phyloP scores from a whole-genome alignment of 2,329 filamentous ascomycete genomes.

The Clarireedia homoeocarpa region DNA sequence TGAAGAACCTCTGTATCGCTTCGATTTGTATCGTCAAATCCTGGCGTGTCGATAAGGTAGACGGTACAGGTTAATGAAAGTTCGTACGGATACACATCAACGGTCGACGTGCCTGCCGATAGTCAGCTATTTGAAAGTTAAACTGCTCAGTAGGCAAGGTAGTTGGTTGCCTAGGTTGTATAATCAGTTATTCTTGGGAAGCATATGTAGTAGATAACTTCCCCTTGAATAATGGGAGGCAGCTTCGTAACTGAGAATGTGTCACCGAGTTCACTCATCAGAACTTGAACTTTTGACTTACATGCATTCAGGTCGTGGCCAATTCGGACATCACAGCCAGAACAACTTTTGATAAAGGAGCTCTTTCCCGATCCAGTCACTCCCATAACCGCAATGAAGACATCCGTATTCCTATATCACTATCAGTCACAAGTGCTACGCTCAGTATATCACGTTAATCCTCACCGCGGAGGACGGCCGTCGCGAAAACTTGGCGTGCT shows the following conservation, averaged over 20 bases:
- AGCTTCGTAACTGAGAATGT: neutral
- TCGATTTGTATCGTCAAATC: neutral
- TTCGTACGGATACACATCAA: neutral
- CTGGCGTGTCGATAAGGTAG: neutral
- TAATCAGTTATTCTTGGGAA: too few relatives aligned
- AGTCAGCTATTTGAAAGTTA: too few relatives aligned
- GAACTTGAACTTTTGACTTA: neutral
- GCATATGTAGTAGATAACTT: neutral
- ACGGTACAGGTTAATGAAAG: neutral
- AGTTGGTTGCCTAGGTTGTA: too few relatives aligned
- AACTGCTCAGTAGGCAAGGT: too few relatives aligned
- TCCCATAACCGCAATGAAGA: neutral
- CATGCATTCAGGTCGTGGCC: neutral
- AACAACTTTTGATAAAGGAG: neutral
- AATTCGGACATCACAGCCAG: neutral
- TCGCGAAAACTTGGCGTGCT: too few relatives aligned
- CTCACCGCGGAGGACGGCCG: too few relatives aligned
- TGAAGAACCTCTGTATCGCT: neutral
- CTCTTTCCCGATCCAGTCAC: neutral
- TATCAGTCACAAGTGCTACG: too few relatives aligned
- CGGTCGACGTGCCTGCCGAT: neutral
- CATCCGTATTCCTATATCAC: neutral
- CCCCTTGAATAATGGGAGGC: neutral
- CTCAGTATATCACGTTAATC: too few relatives aligned
- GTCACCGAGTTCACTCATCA: too few relatives aligned